Conservation (phyloP, 2,329 filamentous ascomycete species). For the Penicillium capsulatum region DNA sequence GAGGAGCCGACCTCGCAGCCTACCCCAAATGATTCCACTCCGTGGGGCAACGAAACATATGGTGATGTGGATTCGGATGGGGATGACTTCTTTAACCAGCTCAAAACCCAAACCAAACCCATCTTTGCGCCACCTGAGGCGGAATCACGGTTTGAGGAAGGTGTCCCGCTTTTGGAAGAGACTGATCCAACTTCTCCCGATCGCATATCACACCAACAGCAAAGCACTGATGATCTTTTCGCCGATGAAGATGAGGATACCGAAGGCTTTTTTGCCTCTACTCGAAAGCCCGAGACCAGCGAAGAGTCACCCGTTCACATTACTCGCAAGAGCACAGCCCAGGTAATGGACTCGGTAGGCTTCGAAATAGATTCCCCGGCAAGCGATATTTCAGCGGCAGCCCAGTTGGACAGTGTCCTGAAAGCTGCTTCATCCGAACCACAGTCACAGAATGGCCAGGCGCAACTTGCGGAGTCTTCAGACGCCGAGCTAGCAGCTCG, state of each 20-base stretch:
- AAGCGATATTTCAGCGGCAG: slow-evolving; percentile 29
- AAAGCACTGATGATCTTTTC: slow-evolving; percentile 33
- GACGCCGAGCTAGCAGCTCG: slow-evolving; percentile 69
- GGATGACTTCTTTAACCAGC: slow-evolving; percentile 60
- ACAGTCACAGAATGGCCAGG: slow-evolving; percentile 11
- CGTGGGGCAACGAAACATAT: slow-evolving; percentile 48
- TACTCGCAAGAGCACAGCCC: slow-evolving; percentile 32
- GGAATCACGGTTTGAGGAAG: slow-evolving; percentile 65
- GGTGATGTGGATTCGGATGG: slow-evolving; percentile 47
- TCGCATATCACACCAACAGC: slow-evolving; percentile 25
- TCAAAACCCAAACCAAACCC: slow-evolving; percentile 39
- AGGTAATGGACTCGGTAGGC: slow-evolving; percentile 37
- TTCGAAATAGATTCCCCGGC: slow-evolving; percentile 27
- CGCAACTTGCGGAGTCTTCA: slow-evolving; percentile 18
- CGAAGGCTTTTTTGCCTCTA: slow-evolving; percentile 35
- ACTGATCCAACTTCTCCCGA: slow-evolving; percentile 23
- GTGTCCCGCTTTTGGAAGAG: slow-evolving; percentile 57
- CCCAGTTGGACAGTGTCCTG: slow-evolving; percentile 24
- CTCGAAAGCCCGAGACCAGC: slow-evolving; percentile 14
- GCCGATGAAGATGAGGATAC: slow-evolving; percentile 38
- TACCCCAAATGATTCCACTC: slow-evolving; percentile 13
- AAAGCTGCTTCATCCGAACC: slow-evolving; percentile 18
- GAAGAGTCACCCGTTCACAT: slow-evolving; percentile 34
- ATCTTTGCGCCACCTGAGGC: slow-evolving; percentile 38
- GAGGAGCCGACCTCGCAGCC: slow-evolving; percentile 11